These are phyloP conservation scores for Termitomyces sp. DNA, from an alignment of 768 basidiomycete genomes.

Conservation along the genomic window DNA sequence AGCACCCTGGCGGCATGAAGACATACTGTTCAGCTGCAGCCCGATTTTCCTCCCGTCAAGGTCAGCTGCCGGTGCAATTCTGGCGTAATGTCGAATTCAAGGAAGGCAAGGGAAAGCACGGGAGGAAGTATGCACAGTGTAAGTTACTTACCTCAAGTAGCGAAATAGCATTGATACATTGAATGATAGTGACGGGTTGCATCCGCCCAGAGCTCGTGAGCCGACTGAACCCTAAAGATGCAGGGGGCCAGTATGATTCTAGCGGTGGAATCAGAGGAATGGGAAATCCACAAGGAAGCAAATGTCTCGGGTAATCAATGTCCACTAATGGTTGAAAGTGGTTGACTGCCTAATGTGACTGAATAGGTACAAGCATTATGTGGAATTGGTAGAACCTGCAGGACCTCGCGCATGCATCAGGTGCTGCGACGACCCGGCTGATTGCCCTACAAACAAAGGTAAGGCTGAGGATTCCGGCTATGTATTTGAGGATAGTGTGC, in stretches of 20 bases:
- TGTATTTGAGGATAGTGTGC: neutral
- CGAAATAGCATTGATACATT: neutral
- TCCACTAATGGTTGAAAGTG: neutral
- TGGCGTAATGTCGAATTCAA: slow-evolving; percentile 46
- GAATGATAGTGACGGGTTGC: slow-evolving; percentile 46
- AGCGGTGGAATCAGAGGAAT: slow-evolving; percentile 44
- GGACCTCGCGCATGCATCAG: slow-evolving; percentile 49
- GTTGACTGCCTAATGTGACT: neutral
- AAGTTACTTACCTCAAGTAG: slow-evolving; percentile 8
- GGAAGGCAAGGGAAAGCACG: slow-evolving; percentile 34
- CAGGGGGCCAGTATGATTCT: slow-evolving; percentile 55
- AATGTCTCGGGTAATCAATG: slow-evolving; percentile 39
- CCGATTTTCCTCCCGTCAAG: slow-evolving; percentile 32
- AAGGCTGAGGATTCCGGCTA: slow-evolving; percentile 7
- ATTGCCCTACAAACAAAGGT: slow-evolving; percentile 51
- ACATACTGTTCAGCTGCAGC: slow-evolving; percentile 47
- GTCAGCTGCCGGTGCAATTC: slow-evolving; percentile 38
- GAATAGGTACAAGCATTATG: slow-evolving; percentile 50
- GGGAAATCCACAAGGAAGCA: slow-evolving; percentile 48
- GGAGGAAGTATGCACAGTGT: slow-evolving; percentile 41
- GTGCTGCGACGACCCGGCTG: slow-evolving; percentile 49
- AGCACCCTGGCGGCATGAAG: slow-evolving; percentile 49
- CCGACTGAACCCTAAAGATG: slow-evolving; percentile 41
- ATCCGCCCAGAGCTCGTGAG: slow-evolving; percentile 38
- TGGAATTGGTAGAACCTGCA: slow-evolving; percentile 51